These are phyloP conservation scores for Thermochaetoides dissita DNA, from an alignment of 2,329 filamentous ascomycete genomes.

Conservation along the genomic window DNA sequence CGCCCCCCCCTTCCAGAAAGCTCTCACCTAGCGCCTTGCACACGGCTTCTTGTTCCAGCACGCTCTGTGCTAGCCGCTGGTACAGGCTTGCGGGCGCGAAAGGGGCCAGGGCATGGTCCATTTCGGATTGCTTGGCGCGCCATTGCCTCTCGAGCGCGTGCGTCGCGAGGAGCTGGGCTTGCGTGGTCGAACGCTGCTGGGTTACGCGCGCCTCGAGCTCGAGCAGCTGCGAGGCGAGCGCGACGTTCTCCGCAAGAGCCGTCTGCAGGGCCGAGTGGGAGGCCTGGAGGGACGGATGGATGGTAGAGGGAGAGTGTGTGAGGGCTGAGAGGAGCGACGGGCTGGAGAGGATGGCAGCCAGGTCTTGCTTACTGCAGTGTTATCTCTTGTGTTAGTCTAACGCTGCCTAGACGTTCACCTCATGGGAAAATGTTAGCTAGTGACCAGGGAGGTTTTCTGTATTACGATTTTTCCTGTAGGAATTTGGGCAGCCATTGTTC, in stretches of 20 bases:
- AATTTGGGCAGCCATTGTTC: slow-evolving; percentile 66
- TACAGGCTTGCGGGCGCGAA: slow-evolving; percentile 83
- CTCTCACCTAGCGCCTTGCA: slow-evolving; percentile 82
- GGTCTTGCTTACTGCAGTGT: slow-evolving; percentile 55
- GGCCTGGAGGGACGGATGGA: slow-evolving; percentile 56
- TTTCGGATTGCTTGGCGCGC: slow-evolving; percentile 74
- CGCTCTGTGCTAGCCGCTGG: slow-evolving; percentile 59
- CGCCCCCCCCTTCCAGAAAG: slow-evolving; percentile 50
- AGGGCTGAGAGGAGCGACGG: slow-evolving; percentile 60
- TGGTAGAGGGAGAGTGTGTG: slow-evolving; percentile 48
- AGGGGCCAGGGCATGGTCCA: slow-evolving; percentile 69
- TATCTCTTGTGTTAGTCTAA: too few relatives aligned
- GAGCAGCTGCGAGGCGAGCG: slow-evolving; percentile 49
- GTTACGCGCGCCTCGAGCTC: slow-evolving; percentile 43
- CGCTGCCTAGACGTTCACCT: too few relatives aligned
- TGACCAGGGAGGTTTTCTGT: too few relatives aligned
- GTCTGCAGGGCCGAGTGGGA: slow-evolving; percentile 51
- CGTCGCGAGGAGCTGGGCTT: slow-evolving; percentile 68
- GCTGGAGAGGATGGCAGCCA: slow-evolving; percentile 53
- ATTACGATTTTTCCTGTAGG: slow-evolving; percentile 68
- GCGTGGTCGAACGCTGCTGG: slow-evolving; percentile 54
- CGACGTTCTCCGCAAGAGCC: slow-evolving; percentile 57
- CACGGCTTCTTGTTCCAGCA: slow-evolving; percentile 69
- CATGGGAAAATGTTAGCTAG: not conserved
- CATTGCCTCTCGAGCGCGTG: slow-evolving; percentile 86